A percentile compares a stretch with the other conserved stretches of the same genome.
Conservation (phyloP, 176 grass and related monocot species). For the Phyllostachys edulis region DNA sequence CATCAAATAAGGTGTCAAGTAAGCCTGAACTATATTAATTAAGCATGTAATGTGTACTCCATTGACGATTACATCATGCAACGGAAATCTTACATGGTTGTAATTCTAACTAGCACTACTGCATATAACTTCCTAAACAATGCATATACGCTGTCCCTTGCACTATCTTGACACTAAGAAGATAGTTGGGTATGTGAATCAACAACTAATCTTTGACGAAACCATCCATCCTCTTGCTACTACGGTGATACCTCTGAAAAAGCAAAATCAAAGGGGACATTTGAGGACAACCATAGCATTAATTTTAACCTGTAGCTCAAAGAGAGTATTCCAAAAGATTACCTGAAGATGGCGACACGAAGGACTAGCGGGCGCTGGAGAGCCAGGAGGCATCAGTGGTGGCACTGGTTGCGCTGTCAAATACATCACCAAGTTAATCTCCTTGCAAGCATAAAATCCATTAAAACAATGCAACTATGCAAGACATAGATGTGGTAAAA, state of each 20-base stretch:
- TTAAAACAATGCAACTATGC: not conserved
- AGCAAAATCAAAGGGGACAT: not conserved
- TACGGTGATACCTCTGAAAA: slow-evolving; percentile 9
- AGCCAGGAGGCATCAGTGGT: slow-evolving; percentile 2
- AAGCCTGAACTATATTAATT: not conserved
- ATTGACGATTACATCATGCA: not conserved
- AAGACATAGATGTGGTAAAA: not conserved
- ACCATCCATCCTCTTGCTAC: not conserved
- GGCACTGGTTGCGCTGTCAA: slow-evolving; percentile 28
- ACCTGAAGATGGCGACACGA: not conserved
- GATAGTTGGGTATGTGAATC: not conserved
- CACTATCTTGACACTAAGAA: not conserved
- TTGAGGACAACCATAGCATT: not conserved
- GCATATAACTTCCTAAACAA: not conserved
- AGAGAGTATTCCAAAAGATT: not conserved
- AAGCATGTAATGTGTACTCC: not conserved
- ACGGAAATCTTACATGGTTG: not conserved
- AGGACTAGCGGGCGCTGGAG: not conserved
- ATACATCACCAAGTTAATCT: not conserved
- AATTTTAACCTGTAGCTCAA: not conserved
- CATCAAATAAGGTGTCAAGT: not conserved
- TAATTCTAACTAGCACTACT: not conserved
- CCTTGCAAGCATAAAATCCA: not conserved
- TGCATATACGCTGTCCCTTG: not conserved
- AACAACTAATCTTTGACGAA: not conserved